A percentile compares a stretch with the other conserved stretches of the same genome.
These are phyloP conservation scores for Penicillium sp. DNA, from an alignment of 2,329 filamentous ascomycete genomes.

Conservation along the genomic window DNA sequence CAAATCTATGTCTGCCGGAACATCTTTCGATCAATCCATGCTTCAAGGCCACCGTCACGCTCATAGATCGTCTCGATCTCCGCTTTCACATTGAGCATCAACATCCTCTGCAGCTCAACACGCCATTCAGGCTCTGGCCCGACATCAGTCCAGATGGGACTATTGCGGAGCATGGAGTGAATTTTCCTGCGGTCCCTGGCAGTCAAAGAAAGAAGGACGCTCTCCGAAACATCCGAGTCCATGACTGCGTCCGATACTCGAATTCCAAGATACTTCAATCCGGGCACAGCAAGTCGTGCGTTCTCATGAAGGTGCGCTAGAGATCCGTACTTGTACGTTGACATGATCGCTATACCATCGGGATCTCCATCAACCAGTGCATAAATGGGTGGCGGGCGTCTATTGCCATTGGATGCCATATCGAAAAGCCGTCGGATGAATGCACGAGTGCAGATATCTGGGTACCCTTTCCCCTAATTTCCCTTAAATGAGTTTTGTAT, in stretches of 20 bases:
- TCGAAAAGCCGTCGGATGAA: constrained; percentile 52
- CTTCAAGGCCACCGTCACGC: constrained; percentile 39
- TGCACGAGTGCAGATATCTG: constrained; percentile 58
- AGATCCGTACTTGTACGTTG: constrained; percentile 64
- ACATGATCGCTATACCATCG: constrained; percentile 63
- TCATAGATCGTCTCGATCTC: constrained; percentile 60
- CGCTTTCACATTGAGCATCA: constrained; percentile 62
- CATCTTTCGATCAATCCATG: constrained; percentile 45
- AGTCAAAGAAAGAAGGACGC: constrained; percentile 49
- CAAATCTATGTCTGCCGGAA: constrained; percentile 14
- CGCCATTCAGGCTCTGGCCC: constrained; percentile 49
- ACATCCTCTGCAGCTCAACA: constrained; percentile 59
- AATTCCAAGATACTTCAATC: constrained; percentile 61
- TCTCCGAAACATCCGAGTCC: constrained; percentile 25
- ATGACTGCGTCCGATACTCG: constrained; percentile 39
- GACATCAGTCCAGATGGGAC: constrained; percentile 43
- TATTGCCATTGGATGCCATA: constrained; percentile 22
- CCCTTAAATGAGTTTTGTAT: background rate
- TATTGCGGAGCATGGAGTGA: constrained; percentile 52
- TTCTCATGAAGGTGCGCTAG: constrained; percentile 56
- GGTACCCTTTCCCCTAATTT: constrained; percentile 62
- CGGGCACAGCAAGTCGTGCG: constrained; percentile 45
- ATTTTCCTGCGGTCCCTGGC: constrained; percentile 57
- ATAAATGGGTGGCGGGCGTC: constrained; percentile 45
- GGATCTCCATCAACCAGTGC: constrained; percentile 62